Conservation (phyloP, 257 asterid genomes). For the Solanum appendiculatum region DNA sequence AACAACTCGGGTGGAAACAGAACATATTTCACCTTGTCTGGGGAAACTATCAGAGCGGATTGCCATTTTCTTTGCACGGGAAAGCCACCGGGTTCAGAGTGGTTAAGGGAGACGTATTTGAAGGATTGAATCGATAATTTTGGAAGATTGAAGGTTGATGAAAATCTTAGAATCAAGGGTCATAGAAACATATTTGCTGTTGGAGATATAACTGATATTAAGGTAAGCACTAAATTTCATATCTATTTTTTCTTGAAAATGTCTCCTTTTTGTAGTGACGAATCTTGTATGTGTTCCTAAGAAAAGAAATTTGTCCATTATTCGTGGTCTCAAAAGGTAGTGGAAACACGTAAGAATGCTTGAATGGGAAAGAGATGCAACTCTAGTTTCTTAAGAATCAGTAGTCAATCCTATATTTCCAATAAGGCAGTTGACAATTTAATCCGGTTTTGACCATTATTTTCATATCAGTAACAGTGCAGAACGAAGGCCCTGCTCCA, state of each 20-base stretch:
- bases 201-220: constrained; percentile 72
- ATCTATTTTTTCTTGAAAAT: background rate
- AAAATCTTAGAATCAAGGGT: constrained; percentile 56
- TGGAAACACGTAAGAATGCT: background rate
- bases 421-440: too few relatives aligned
- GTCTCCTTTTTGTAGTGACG: background rate
- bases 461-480: too few relatives aligned
- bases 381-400: background rate
- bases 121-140: constrained; percentile 32
- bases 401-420: background rate
- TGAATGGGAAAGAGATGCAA: background rate
- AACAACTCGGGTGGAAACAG: constrained; percentile 24
- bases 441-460: too few relatives aligned
- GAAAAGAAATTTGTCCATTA: background rate
- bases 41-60: constrained; percentile 59
- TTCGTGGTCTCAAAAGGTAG: background rate
- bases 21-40: constrained; percentile 42
- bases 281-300: background rate
- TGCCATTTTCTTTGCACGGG: constrained; percentile 67
- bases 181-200: constrained; percentile 52
- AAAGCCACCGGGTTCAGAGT: constrained; percentile 50
- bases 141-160: constrained; percentile 77
- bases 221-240: constrained; percentile 25
- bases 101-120: constrained; percentile 51
- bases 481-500: too few relatives aligned